These are phyloP conservation scores for Euclidium syriacum DNA, from an alignment of 345 rosid species.

Conservation along the genomic window DNA sequence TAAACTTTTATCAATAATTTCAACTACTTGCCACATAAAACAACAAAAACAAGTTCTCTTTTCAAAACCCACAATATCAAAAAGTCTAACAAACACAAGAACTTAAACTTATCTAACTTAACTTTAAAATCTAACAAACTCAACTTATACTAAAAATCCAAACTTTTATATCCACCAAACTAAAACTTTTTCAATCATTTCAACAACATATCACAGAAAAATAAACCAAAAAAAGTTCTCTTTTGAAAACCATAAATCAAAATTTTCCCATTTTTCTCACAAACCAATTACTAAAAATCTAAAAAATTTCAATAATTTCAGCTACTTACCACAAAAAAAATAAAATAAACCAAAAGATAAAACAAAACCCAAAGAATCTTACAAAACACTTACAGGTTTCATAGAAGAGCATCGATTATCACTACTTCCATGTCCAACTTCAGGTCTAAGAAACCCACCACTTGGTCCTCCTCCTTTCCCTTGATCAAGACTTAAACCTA, in stretches of 20 bases:
- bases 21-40: not conserved
- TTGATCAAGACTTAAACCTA: conserved; percentile 85
- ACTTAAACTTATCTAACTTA: no score
- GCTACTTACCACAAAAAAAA: not conserved
- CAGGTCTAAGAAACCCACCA: conserved; percentile 68
- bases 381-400: conserved; percentile 78
- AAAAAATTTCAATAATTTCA: no score
- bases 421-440: conserved; percentile 71
- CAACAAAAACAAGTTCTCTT: not conserved
- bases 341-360: not conserved
- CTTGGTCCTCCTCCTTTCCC: conserved; percentile 80
- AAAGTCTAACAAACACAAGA: no score
- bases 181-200: not conserved
- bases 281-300: no score
- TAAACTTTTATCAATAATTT: not conserved
- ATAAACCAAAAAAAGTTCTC: not conserved
- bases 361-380: not conserved
- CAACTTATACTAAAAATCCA: not conserved
- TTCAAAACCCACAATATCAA: not conserved
- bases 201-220: not conserved
- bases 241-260: not conserved
- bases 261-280: not conserved
- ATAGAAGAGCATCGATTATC: conserved; percentile 57
- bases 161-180: not conserved
- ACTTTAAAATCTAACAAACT: no score